Base-by-base conservation (phyloP, 441 rosid genomes). In the Bocquillonia castaneifolia region DNA sequence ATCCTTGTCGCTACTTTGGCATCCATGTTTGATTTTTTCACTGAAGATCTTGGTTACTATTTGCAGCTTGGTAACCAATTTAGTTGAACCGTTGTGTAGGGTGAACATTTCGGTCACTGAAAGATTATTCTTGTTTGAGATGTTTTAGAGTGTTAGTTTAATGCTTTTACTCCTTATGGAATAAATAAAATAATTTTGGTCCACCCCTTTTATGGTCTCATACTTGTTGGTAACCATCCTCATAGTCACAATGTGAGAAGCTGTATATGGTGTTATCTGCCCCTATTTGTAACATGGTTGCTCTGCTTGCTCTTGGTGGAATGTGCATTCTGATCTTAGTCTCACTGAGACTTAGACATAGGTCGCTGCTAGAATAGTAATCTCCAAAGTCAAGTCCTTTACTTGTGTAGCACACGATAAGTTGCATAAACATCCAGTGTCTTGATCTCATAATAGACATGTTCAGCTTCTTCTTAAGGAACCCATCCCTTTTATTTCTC, bases 121-220 rank as follows among this genome's bases (percentile, higher is more conserved):
- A 51, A 51, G 31, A 32, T 50, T 15, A 51, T 51, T 39, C 32
- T 68, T 68, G 64, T 57, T 57, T 68, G 12, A 48, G 9, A 34
- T 3, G 8, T 58, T 59, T 68, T 5, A n/a, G 18, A 32, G n/a
- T 62, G 60, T 44, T 53, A 53, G 18, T 20, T 40, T 28, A 29
- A 18, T 42, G 58, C 3, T 22, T 13, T 14, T 9, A n/a, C n/a
- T n/a, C n/a, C n/a, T n/a, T 40, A 10, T 13, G 12, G 2, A 40
- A 40, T 9, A 10, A 3, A 34, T 3, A 34, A 34, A 34, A 7
- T 34, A 34, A 34, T 7, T 34, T 34, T 34, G 37, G 37, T 34
- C 37, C 7, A 34, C 37, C 37, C 7, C 7, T 34, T 59, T 60
- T 53, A 22, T 32, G 36, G 17, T 6, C 10, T 23, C 58, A 58